Evolutionary conservation across 768 basidiomycete genomes (phyloP).

Genomic region (Serendipita vermifera): DNA sequence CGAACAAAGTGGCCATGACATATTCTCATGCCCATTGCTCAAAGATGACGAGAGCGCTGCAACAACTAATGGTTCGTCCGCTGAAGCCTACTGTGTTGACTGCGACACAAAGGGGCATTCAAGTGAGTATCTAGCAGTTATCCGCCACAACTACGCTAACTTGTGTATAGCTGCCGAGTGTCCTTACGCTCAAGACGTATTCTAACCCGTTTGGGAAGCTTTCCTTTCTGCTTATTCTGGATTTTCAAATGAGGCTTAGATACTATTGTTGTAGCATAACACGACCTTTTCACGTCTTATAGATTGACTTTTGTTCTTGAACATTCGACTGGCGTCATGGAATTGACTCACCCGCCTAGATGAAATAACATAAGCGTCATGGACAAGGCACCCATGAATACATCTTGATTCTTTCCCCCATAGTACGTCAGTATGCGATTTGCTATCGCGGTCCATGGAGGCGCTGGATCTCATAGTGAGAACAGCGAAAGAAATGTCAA

Average conservation of each 20-base stretch:
- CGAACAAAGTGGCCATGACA: conserved; percentile 72
- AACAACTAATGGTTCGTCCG: conserved; percentile 10
- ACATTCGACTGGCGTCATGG: too few relatives aligned
- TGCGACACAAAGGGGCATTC: neutral
- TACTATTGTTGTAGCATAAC: neutral
- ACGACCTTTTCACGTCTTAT: neutral
- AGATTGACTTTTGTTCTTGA: too few relatives aligned
- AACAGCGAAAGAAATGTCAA: conserved; percentile 41
- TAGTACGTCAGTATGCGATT: conserved; percentile 28
- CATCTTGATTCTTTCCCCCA: conserved; percentile 43
- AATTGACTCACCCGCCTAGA: too few relatives aligned
- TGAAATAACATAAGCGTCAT: too few relatives aligned
- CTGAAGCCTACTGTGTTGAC: neutral
- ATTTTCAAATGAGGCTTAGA: too few relatives aligned
- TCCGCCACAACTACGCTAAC: neutral
- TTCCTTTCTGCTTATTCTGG: neutral
- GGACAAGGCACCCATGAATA: too few relatives aligned
- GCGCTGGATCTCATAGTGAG: conserved; percentile 53
- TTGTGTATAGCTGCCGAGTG: neutral
- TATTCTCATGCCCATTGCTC: conserved; percentile 69
- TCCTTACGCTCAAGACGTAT: neutral
- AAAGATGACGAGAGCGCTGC: conserved; percentile 36
- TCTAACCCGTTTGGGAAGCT: too few relatives aligned
- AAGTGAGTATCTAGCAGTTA: neutral
- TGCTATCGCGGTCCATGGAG: conserved; percentile 50